phyloP scores from a whole-genome alignment of 192 early-diverging fungal species.

The Dissophora globulifera region DNA sequence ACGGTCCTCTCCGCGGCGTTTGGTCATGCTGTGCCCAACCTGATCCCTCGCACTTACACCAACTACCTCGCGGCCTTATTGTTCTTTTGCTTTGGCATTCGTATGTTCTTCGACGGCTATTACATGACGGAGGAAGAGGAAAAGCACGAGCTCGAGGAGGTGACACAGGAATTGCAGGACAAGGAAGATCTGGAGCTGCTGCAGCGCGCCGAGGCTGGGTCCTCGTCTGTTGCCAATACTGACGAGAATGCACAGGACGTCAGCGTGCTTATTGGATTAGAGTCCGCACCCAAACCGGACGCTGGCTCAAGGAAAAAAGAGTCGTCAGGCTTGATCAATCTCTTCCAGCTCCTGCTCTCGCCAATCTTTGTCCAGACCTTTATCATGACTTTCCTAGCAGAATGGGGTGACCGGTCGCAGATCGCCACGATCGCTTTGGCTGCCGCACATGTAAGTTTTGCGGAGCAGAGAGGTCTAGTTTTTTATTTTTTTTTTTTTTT shows the following conservation, averaged over 20 bases:
- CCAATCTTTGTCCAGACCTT: conserved; percentile 97
- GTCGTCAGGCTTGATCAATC: conserved; percentile 70
- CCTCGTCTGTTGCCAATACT: conserved; percentile 31
- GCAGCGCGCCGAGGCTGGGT: conserved; percentile 68
- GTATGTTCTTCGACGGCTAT: conserved; percentile 86
- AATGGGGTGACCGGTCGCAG: conserved; percentile 98
- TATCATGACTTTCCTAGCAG: conserved; percentile 95
- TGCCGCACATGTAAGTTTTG: conserved; percentile 81
- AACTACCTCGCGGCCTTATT: conserved; percentile 84
- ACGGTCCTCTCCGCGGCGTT: conserved; percentile 94
- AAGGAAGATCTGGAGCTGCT: conserved; percentile 72
- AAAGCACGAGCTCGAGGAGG: conserved; percentile 91
- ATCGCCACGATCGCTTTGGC: conserved; percentile 96
- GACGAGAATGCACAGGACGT: conserved; percentile 35
- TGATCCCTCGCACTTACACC: conserved; percentile 90
- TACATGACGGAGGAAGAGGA: conserved; percentile 90
- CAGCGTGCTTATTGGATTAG: conserved; percentile 16
- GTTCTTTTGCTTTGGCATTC: conserved; percentile 94
- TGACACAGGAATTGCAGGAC: conserved; percentile 88
- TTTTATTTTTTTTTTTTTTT: too few relatives aligned
- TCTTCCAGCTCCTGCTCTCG: conserved; percentile 83
- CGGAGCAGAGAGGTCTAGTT: too few relatives aligned
- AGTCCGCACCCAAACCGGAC: not conserved
- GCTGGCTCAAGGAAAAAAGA: conserved; percentile 38
- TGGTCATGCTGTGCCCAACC: conserved; percentile 88